These are phyloP conservation scores for Oenanthe sinensis DNA, from an alignment of 129 eudicot species.

Conservation along the genomic window DNA sequence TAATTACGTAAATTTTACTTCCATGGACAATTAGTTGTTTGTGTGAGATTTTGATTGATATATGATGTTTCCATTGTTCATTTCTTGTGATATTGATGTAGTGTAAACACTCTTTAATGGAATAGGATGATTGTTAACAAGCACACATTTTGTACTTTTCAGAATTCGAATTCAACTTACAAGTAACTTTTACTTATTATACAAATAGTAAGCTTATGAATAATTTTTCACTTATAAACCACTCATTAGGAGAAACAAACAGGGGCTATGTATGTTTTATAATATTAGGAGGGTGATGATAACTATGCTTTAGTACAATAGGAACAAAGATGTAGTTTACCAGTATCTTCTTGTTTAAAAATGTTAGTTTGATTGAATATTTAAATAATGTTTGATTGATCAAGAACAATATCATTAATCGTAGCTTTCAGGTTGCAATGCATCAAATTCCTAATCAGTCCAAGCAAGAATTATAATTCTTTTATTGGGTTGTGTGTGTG, in stretches of 20 bases:
- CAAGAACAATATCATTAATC: not conserved
- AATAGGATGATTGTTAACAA: not conserved
- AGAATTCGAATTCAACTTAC: no score
- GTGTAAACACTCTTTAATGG: not conserved
- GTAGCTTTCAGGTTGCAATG: slow-evolving; percentile 4
- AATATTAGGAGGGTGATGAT: not conserved
- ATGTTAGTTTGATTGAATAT: not conserved
- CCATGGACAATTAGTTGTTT: not conserved
- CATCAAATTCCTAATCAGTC: not conserved
- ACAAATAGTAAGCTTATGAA: no score
- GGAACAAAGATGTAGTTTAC: not conserved
- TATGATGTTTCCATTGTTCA: not conserved
- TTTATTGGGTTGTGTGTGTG: not conserved
- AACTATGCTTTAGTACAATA: not conserved
- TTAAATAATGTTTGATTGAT: not conserved
- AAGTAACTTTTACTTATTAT: no score
- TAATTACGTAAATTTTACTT: not conserved
- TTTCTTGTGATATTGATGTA: not conserved
- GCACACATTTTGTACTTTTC: no score
- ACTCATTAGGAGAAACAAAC: no score
- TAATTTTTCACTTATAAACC: no score
- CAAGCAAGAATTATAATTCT: not conserved
- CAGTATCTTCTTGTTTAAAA: not conserved
- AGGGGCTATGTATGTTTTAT: not conserved
- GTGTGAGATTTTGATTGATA: not conserved